These are phyloP conservation scores for Mycena latifolia DNA, from an alignment of 768 basidiomycete species.

Conservation along the genomic window DNA sequence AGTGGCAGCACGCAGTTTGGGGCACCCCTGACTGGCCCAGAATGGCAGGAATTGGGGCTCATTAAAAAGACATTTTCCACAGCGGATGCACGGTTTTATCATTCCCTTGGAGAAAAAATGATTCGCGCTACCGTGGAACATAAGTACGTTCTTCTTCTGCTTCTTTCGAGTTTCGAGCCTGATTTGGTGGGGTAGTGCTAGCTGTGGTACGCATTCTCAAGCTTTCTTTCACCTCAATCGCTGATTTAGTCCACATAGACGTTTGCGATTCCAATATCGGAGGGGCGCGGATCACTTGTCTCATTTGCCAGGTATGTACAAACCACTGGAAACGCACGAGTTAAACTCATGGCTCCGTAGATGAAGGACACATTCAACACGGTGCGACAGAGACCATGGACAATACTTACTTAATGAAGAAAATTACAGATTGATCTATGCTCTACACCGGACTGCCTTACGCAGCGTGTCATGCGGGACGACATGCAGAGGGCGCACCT, in stretches of 20 bases:
- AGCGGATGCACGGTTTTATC: conserved; percentile 42
- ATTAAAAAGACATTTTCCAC: conserved; percentile 36
- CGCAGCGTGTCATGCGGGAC: conserved; percentile 26
- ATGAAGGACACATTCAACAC: conserved; percentile 33
- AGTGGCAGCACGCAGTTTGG: conserved; percentile 37
- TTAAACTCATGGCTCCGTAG: not conserved
- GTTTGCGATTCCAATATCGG: conserved; percentile 41
- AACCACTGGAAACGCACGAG: not conserved
- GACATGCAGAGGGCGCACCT: conserved; percentile 40
- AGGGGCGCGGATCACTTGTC: conserved; percentile 45
- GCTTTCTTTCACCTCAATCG: not conserved
- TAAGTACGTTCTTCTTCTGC: conserved; percentile 22
- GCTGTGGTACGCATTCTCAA: conserved; percentile 24
- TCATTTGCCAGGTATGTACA: conserved; percentile 41
- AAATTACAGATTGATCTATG: conserved; percentile 42
- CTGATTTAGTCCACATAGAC: conserved; percentile 20
- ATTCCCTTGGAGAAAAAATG: conserved; percentile 31
- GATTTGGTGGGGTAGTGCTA: conserved; percentile 11
- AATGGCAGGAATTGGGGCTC: conserved; percentile 30
- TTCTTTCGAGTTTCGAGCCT: not conserved
- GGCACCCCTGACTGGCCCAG: conserved; percentile 30
- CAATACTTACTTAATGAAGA: not conserved
- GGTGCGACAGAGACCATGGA: not conserved
- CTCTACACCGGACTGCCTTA: conserved; percentile 39
- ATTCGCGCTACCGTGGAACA: conserved; percentile 38